Base-by-base conservation (phyloP, 805 yeast species). In the Cyberlindnera galapagoensis region DNA sequence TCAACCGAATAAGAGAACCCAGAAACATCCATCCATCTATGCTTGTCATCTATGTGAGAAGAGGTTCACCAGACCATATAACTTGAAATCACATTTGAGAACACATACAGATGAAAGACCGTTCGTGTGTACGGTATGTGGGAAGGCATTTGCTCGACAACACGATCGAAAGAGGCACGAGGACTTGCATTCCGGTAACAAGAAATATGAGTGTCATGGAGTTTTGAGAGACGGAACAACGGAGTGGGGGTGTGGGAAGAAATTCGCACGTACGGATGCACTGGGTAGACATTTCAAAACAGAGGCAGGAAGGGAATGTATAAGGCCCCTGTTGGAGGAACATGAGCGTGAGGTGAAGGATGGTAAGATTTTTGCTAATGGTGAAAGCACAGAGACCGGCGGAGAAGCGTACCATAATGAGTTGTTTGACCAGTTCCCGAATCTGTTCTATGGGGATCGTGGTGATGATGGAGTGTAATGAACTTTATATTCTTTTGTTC, bases 91-190 rank as follows among this genome's bases (percentile, higher is more conserved):
- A 0, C 98, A 90, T 59, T 62, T 83, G 51, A 65, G 96, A 37
- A 90, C 97, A 0, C 98, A 84, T 54, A 82, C 94, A 1, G 81
- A 81, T 51, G 94, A 83, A 49, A 60, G 87, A 33, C 94, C 92
- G 6, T 83, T 74, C 49, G 65, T 74, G 7, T 83, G 94, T 56
- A 62, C 69, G 10, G 66, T 72, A 4, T 83, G 94, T 59, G 86
- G 85, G 5, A 82, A 82, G 53, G 83, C 88, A 1, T 83, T 83
- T 63, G 88, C 88, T 6, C 59, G 92, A 38, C 79, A 77, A 35
- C 92, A 82, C 48, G 92, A 82, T 53, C 61, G 79, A 38, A 80
- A 77, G 50, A 64, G 92, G 35, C 92, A 82, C 49, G 88, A 80
- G 47, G 75, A 76, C 46, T 60, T 82, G 37, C 94, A 83, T 49